phyloP scores from a whole-genome alignment of 2,329 filamentous ascomycete species.

The Alternaria burnsii region DNA sequence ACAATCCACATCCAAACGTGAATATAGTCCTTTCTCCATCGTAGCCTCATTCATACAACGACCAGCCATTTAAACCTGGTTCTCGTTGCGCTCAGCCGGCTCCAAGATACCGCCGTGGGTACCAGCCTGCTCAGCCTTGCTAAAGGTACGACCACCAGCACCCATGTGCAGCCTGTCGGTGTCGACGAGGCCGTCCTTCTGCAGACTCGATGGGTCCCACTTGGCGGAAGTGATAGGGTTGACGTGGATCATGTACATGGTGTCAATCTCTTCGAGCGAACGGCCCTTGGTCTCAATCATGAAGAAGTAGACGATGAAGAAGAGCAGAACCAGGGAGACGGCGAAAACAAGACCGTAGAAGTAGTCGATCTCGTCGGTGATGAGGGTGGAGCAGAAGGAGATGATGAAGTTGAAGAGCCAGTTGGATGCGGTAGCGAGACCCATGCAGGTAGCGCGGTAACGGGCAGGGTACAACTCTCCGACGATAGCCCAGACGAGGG shows the following conservation, averaged over 20 bases:
- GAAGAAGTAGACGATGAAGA: conserved; percentile 78
- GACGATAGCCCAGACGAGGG: conserved; percentile 75
- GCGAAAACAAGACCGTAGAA: conserved; percentile 80
- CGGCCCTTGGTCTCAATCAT: conserved; percentile 78
- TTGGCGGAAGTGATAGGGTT: conserved; percentile 69
- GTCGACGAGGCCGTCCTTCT: conserved; percentile 44
- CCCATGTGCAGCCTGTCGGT: conserved; percentile 44
- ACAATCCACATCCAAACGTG: not conserved
- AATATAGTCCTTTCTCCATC: not conserved
- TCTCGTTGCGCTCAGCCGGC: conserved; percentile 35
- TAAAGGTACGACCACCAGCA: conserved; percentile 43
- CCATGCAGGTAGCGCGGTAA: conserved; percentile 57
- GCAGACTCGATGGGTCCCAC: conserved; percentile 54
- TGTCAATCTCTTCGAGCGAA: conserved; percentile 80
- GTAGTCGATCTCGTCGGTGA: conserved; percentile 74
- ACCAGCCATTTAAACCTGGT: conserved; percentile 25
- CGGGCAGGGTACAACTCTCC: conserved; percentile 73
- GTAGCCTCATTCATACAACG: not conserved
- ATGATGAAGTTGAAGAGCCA: conserved; percentile 58
- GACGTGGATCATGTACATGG: conserved; percentile 72
- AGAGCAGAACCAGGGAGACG: conserved; percentile 68
- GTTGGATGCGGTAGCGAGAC: conserved; percentile 53
- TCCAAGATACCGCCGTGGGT: conserved; percentile 29
- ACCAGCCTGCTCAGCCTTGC: conserved; percentile 44
- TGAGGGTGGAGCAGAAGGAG: conserved; percentile 81